Percentiles rank a stretch among this genome's conserved stretches.
phyloP scores from a whole-genome alignment of 1,284 basidiomycete genomes.

The Testicularia cyperi region DNA sequence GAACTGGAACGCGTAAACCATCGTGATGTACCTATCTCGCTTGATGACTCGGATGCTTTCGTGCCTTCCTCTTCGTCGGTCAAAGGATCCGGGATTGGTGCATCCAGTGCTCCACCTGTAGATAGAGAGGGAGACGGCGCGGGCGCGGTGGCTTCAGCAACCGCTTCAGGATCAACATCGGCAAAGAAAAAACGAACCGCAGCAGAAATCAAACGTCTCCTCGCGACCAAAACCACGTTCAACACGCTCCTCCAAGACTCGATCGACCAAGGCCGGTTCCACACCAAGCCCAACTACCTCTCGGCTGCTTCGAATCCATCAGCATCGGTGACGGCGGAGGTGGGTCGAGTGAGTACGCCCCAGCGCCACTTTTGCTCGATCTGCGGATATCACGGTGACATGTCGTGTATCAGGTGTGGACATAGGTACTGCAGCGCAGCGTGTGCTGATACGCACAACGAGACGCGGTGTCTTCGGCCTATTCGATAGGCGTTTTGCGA shows the following conservation, averaged over 20 bases:
- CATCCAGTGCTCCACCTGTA: not conserved
- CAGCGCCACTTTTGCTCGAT: constrained; percentile 27
- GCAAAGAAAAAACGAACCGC: constrained; percentile 19
- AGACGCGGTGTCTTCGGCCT: constrained; percentile 27
- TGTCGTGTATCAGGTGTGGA: constrained; percentile 24
- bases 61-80: constrained; percentile 3
- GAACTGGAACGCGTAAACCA: constrained; percentile 37
- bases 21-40: constrained; percentile 17
- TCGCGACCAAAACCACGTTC: constrained; percentile 12
- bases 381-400: constrained; percentile 28
- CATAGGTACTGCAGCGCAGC: constrained; percentile 20
- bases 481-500: too few species aligned
- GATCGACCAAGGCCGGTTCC: constrained; percentile 19
- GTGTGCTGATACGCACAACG: constrained; percentile 35
- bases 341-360: constrained; percentile 4
- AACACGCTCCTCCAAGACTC: constrained; percentile 24
- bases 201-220: constrained; percentile 23
- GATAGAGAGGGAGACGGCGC: not conserved
- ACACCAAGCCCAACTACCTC: not conserved
- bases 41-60: too few species aligned
- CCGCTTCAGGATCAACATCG: constrained; percentile 8
- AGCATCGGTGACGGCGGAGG: too few species aligned
- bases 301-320: constrained; percentile 1
- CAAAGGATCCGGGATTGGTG: not conserved
- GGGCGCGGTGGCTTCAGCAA: not conserved